Percentiles rank a stretch among this genome's conserved stretches.
Conservation (phyloP, 495 filamentous ascomycete species). For the Xylaria intraflava region DNA sequence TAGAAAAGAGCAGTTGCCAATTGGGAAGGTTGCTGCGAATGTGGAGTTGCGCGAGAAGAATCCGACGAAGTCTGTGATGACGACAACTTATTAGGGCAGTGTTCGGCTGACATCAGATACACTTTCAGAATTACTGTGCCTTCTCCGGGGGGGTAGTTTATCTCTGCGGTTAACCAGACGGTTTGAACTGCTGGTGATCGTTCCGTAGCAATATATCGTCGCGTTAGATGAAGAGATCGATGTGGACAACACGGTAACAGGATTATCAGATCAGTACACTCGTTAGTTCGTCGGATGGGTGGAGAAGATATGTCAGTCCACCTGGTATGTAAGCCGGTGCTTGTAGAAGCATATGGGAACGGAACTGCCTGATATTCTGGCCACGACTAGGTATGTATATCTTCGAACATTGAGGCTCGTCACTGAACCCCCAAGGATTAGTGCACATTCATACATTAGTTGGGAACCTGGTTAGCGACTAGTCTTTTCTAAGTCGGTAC, state of each 20-base stretch:
- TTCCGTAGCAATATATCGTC: neutral
- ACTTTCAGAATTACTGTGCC: neutral
- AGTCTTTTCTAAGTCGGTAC: slow-evolving; percentile 10
- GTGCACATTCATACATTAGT: slow-evolving; percentile 5
- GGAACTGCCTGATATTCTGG: slow-evolving; percentile 4
- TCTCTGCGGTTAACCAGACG: neutral
- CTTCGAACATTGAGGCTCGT: slow-evolving; percentile 10
- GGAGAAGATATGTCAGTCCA: slow-evolving; percentile 14
- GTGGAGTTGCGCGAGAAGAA: neutral
- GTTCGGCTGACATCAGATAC: neutral
- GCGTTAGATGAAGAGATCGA: slow-evolving; percentile 4
- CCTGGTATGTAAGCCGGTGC: slow-evolving; percentile 4
- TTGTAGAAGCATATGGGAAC: slow-evolving; percentile 8
- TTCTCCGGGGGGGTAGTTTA: neutral
- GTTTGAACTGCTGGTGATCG: neutral
- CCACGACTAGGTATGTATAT: slow-evolving; percentile 8
- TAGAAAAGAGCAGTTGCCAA: neutral
- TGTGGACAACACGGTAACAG: neutral
- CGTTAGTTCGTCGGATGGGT: neutral
- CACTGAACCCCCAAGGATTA: slow-evolving; percentile 9
- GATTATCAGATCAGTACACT: neutral
- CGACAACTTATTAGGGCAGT: neutral
- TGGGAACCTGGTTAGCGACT: slow-evolving; percentile 3
- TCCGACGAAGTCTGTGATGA: neutral
- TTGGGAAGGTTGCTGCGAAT: neutral